These are phyloP conservation scores for Coemansia sp. DNA, from an alignment of 192 early-diverging fungal species.

Conservation along the genomic window DNA sequence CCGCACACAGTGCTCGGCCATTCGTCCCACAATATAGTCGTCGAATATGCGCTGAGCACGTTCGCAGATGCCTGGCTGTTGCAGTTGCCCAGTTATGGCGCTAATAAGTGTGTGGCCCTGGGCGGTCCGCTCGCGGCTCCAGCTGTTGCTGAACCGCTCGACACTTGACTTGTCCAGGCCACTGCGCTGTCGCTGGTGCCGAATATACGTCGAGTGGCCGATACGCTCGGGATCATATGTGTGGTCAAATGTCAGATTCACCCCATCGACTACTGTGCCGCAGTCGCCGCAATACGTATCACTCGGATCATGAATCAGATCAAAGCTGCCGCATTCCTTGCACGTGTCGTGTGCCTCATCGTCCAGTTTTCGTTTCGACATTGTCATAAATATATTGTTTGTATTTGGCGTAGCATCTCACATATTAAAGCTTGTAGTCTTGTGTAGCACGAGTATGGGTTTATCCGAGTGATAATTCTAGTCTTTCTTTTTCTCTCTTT, in stretches of 20 bases:
- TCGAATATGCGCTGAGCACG: slow-evolving; percentile 24
- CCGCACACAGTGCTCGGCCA: neutral
- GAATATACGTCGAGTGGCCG: slow-evolving; percentile 9
- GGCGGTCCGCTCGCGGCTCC: slow-evolving; percentile 20
- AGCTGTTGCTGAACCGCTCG: slow-evolving; percentile 15
- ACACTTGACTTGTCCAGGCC: neutral
- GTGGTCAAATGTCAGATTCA: slow-evolving; percentile 14
- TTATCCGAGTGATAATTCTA: too few relatives aligned
- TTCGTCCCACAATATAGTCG: slow-evolving; percentile 5
- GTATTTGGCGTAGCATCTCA: too few relatives aligned
- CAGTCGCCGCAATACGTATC: slow-evolving; percentile 41
- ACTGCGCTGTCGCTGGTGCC: neutral
- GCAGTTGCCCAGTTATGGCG: slow-evolving; percentile 6
- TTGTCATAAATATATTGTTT: neutral
- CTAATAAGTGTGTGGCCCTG: neutral
- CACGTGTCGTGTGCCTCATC: neutral
- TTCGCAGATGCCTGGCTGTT: slow-evolving; percentile 1
- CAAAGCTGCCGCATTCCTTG: slow-evolving; percentile 4
- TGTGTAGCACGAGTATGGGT: too few relatives aligned
- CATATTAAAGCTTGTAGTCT: too few relatives aligned
- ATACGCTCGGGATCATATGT: slow-evolving; percentile 12
- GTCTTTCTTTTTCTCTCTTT: neutral
- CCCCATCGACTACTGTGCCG: slow-evolving; percentile 25
- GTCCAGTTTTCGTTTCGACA: neutral
- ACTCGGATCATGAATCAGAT: slow-evolving; percentile 2